Conservation (phyloP, 768 basidiomycete species). For the Tricholoma saponaceum region DNA sequence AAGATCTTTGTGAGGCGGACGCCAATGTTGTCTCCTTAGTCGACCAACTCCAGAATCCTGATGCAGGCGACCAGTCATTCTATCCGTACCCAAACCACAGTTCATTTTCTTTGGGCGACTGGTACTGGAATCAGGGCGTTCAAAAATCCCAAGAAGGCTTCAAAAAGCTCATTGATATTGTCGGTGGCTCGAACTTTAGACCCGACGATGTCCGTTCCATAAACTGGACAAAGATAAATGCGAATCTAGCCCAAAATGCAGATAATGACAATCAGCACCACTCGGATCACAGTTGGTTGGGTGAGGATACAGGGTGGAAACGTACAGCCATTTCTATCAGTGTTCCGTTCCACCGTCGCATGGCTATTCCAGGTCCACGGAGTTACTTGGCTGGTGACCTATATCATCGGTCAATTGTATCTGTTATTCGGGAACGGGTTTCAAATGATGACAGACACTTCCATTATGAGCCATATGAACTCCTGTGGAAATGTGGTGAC, state of each 20-base stretch:
- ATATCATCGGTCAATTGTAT: too few relatives aligned
- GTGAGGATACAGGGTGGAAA: too few relatives aligned
- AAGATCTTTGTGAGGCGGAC: background rate
- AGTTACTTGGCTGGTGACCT: background rate
- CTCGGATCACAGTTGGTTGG: background rate
- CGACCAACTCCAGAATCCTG: background rate
- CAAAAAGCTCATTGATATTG: constrained; percentile 10
- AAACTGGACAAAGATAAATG: background rate
- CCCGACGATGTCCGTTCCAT: background rate
- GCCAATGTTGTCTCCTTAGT: background rate
- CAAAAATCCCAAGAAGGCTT: constrained; percentile 13
- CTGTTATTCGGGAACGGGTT: constrained; percentile 8
- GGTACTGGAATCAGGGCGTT: constrained; percentile 15
- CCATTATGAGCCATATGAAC: background rate
- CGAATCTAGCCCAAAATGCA: background rate
- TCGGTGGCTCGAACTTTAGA: constrained; percentile 4
- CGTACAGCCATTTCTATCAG: too few relatives aligned
- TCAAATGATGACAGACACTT: background rate
- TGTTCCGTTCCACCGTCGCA: constrained; percentile 11
- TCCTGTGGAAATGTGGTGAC: too few relatives aligned
- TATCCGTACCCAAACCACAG: constrained; percentile 1
- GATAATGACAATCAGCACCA: background rate
- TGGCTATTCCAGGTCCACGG: background rate
- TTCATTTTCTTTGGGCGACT: constrained; percentile 11
- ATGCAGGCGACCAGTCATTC: background rate